A percentile compares a stretch with the other conserved stretches of the same genome.
Conservation (phyloP, 202 grass and related monocot genomes). For the Cymbopogon flexuosus region DNA sequence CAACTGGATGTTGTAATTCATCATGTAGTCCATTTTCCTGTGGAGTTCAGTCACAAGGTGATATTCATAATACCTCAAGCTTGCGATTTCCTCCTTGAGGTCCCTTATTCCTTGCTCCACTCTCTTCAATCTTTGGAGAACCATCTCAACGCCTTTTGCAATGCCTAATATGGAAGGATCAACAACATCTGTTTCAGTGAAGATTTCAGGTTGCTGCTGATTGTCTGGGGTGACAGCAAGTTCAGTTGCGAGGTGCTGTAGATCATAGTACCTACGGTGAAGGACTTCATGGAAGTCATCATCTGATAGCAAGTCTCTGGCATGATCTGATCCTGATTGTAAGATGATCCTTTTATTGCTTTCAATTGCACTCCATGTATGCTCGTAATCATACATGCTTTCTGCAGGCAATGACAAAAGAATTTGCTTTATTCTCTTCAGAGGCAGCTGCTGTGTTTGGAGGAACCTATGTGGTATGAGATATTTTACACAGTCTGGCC, state of each 20-base stretch:
- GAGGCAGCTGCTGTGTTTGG: slow-evolving; percentile 52
- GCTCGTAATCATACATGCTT: slow-evolving; percentile 72
- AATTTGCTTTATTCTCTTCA: slow-evolving; percentile 74
- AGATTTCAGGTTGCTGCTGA: slow-evolving; percentile 44
- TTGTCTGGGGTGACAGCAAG: slow-evolving; percentile 39
- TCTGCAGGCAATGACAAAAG: slow-evolving; percentile 75
- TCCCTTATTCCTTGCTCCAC: slow-evolving; percentile 89
- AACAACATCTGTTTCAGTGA: slow-evolving; percentile 32
- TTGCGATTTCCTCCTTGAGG: slow-evolving; percentile 80
- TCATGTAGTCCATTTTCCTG: slow-evolving; percentile 72
- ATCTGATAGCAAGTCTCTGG: slow-evolving; percentile 72
- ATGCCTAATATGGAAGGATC: slow-evolving; percentile 84
- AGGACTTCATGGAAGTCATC: slow-evolving; percentile 82
- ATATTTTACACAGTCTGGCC: slow-evolving; percentile 59
- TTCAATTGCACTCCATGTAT: slow-evolving; percentile 67
- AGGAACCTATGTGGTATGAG: slow-evolving; percentile 63
- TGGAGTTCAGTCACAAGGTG: slow-evolving; percentile 73
- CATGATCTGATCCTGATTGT: slow-evolving; percentile 54
- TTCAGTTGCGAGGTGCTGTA: slow-evolving; percentile 81
- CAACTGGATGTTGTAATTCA: slow-evolving; percentile 71
- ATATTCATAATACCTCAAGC: slow-evolving; percentile 78
- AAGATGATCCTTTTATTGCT: slow-evolving; percentile 50
- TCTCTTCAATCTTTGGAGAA: slow-evolving; percentile 77
- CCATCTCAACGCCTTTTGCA: slow-evolving; percentile 80
- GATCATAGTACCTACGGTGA: slow-evolving; percentile 76